phyloP scores from a whole-genome alignment of 768 basidiomycete genomes.

The Mycena rebaudengoi region DNA sequence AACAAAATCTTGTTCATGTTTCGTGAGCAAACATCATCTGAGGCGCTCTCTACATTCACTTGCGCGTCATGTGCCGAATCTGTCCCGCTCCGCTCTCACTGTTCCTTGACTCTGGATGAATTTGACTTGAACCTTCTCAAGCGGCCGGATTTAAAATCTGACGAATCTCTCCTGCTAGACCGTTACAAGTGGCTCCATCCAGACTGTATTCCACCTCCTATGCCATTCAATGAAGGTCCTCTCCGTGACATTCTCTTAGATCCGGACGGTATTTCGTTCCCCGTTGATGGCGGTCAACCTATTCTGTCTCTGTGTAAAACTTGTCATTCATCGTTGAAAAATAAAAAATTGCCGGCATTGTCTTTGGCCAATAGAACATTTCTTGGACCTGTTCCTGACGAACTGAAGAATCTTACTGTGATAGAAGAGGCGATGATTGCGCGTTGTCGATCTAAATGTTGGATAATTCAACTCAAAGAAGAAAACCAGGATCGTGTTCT shows the following conservation, averaged over 20 bases:
- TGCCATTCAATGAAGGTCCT: background rate
- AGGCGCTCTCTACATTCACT: background rate
- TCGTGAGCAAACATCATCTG: background rate
- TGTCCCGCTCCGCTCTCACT: background rate
- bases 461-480: too few relatives aligned
- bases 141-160: background rate
- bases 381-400: constrained; percentile 5
- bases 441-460: too few relatives aligned
- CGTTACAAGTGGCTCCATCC: background rate
- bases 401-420: too few relatives aligned
- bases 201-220: background rate
- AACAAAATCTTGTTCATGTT: background rate
- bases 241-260: background rate
- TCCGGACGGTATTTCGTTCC: background rate
- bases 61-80: background rate
- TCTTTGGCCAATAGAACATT: constrained; percentile 5
- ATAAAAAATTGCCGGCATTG: background rate
- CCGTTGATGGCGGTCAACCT: background rate
- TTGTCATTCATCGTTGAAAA: background rate
- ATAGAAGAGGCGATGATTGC: too few relatives aligned
- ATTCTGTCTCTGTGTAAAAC: background rate
- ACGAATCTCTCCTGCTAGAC: background rate
- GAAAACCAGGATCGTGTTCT: constrained; percentile 14
- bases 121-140: background rate
- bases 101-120: background rate